These are phyloP conservation scores for Backusella australiensis DNA, from an alignment of 192 early-diverging fungal genomes.

Conservation along the genomic window DNA sequence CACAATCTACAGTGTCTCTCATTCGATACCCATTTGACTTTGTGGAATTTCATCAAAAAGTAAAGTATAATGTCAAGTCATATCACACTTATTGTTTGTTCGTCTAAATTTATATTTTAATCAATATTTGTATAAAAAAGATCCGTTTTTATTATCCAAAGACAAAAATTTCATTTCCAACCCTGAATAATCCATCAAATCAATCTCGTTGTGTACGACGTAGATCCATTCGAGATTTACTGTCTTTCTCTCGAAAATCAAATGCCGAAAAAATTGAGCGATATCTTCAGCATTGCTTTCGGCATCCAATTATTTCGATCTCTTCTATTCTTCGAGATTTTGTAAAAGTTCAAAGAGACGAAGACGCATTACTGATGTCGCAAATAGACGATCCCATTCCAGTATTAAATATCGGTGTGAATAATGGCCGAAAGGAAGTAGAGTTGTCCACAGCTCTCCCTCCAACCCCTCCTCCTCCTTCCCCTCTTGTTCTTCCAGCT, in stretches of 20 bases:
- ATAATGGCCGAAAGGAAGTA: neutral
- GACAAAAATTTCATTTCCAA: slow-evolving; percentile 27
- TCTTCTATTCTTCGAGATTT: slow-evolving; percentile 48
- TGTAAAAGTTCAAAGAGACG: slow-evolving; percentile 45
- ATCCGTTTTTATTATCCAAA: slow-evolving; percentile 29
- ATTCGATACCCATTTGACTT: slow-evolving; percentile 35
- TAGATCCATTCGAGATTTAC: slow-evolving; percentile 18
- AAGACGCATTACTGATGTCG: slow-evolving; percentile 29
- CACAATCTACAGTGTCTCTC: slow-evolving; percentile 23
- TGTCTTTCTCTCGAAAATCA: slow-evolving; percentile 31
- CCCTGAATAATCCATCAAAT: slow-evolving; percentile 15
- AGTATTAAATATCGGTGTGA: neutral
- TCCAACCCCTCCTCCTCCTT: neutral
- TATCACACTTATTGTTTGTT: neutral
- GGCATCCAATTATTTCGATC: slow-evolving; percentile 36
- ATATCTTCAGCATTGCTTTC: slow-evolving; percentile 42
- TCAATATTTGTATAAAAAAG: neutral
- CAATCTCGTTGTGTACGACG: slow-evolving; percentile 13
- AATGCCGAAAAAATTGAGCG: slow-evolving; percentile 50
- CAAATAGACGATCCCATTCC: neutral
- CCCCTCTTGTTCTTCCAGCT: neutral
- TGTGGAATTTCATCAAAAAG: slow-evolving; percentile 39
- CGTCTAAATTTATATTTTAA: neutral
- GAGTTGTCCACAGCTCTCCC: neutral
- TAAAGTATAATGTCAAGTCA: neutral